Evolutionary conservation across 139 green algal genomes (phyloP).

Genomic region (Raphidocelis subcapitata): DNA sequence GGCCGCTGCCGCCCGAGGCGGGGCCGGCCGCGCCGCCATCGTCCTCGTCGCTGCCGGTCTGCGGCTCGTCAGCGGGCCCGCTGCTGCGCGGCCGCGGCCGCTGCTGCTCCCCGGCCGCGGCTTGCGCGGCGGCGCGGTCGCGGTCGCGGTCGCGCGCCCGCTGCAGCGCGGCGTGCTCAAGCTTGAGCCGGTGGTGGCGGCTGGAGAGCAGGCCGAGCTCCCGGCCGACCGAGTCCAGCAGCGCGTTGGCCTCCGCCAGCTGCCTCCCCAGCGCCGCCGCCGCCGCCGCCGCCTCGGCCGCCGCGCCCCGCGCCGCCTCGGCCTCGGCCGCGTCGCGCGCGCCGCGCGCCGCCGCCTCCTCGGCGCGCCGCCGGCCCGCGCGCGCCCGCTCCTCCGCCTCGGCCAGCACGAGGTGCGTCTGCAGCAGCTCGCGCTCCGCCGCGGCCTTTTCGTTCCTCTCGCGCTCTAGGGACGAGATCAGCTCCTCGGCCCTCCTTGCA

Average conservation of each 20-base stretch:
- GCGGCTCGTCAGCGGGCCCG: no score
- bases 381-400: constrained; percentile 45
- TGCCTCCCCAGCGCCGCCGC: constrained; percentile 31
- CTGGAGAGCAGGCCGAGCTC: constrained; percentile 49
- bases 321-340: constrained; percentile 19
- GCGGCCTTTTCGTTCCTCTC: constrained; percentile 28
- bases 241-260: constrained; percentile 21
- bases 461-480: constrained; percentile 17
- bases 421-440: constrained; percentile 32
- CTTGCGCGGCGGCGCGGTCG: background rate
- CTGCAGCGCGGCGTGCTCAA: constrained; percentile 14
- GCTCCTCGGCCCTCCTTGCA: constrained; percentile 17
- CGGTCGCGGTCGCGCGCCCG: background rate
- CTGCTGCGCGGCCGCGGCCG: background rate
- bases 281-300: background rate
- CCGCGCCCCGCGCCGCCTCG: constrained; percentile 2
- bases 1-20: no score
- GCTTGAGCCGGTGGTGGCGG: constrained; percentile 22
- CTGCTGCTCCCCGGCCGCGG: no score
- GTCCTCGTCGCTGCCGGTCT: no score
- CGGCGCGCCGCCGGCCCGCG: background rate
- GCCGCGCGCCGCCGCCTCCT: constrained; percentile 9
- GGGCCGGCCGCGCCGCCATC: no score
- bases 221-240: constrained; percentile 45
- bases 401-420: constrained; percentile 32